These are phyloP conservation scores for Cryptosporidium xiaoi DNA, from an alignment of 169 alveolate species.

Conservation along the genomic window DNA sequence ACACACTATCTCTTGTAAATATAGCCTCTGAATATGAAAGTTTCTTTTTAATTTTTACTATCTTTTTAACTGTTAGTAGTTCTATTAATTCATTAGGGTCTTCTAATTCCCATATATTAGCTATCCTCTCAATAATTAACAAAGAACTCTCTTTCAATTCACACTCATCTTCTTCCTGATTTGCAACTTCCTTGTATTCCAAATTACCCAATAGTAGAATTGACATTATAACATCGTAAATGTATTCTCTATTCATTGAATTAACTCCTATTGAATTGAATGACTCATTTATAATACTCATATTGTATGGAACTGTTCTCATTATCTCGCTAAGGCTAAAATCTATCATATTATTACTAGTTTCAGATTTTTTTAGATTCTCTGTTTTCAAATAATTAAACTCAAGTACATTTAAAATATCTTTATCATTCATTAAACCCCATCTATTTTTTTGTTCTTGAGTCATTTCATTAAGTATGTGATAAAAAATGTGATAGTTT, in stretches of 20 bases:
- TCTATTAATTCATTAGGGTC: slow-evolving; percentile 74
- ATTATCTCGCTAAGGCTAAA: slow-evolving; percentile 5
- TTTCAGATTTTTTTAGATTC: not conserved
- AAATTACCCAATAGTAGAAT: slow-evolving; percentile 58
- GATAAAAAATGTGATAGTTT: slow-evolving; percentile 74
- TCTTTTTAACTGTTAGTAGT: slow-evolving; percentile 78
- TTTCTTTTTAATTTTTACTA: slow-evolving; percentile 77
- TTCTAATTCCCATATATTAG: slow-evolving; percentile 14
- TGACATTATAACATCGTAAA: slow-evolving; percentile 31
- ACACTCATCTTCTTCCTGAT: slow-evolving; percentile 59
- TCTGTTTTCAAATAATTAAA: slow-evolving; percentile 32
- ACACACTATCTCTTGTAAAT: slow-evolving; percentile 79
- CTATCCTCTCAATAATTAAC: slow-evolving; percentile 5
- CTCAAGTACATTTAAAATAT: not conserved
- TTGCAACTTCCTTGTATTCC: slow-evolving; percentile 28
- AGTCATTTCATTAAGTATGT: slow-evolving; percentile 38
- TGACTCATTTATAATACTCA: slow-evolving; percentile 39
- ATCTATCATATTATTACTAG: not conserved
- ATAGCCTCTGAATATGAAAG: slow-evolving; percentile 79
- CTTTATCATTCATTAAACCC: not conserved
- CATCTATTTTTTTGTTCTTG: slow-evolving; percentile 25
- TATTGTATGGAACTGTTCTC: slow-evolving; percentile 31
- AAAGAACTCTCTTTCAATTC: slow-evolving; percentile 29
- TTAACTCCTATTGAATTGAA: slow-evolving; percentile 58
- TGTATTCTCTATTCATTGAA: not conserved